Conservation (phyloP, 192 early-diverging fungal species). For the Entophlyctis helioformis region DNA sequence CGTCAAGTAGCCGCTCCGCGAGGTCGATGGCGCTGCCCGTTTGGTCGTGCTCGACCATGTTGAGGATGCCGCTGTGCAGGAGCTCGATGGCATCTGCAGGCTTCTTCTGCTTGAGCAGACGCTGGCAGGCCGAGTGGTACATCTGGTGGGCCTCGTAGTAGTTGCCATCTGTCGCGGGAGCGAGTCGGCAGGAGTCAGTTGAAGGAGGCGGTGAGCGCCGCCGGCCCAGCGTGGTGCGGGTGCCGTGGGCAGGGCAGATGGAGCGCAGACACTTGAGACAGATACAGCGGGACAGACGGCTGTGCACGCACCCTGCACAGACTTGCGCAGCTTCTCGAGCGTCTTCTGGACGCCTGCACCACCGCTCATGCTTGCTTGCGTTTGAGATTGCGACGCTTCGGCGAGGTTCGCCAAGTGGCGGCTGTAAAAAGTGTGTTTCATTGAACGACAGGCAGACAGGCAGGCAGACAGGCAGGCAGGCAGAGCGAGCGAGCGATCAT, state of each 20-base stretch:
- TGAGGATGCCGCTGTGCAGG: slow-evolving; percentile 64
- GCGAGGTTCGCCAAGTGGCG: too few relatives aligned
- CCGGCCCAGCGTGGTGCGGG: background rate
- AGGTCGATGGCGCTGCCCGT: slow-evolving; percentile 74
- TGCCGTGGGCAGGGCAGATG: too few relatives aligned
- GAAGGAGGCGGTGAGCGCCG: background rate
- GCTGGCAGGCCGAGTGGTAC: slow-evolving; percentile 85
- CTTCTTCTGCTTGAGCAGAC: slow-evolving; percentile 68
- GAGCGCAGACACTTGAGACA: too few relatives aligned
- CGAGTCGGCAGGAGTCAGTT: too few relatives aligned
- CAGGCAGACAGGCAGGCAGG: too few relatives aligned
- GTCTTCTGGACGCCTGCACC: slow-evolving; percentile 21
- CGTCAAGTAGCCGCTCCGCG: slow-evolving; percentile 65
- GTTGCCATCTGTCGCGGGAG: slow-evolving; percentile 72
- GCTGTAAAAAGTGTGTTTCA: too few relatives aligned
- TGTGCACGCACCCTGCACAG: slow-evolving; percentile 13
- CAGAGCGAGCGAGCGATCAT: too few relatives aligned
- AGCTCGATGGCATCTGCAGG: slow-evolving; percentile 62
- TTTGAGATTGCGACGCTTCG: too few relatives aligned
- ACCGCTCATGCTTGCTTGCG: too few relatives aligned
- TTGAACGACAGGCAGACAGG: too few relatives aligned
- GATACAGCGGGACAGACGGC: too few relatives aligned
- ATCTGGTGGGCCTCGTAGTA: slow-evolving; percentile 98
- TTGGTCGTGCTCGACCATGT: slow-evolving; percentile 70
- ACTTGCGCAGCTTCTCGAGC: slow-evolving; percentile 22